A percentile compares a stretch with the other conserved stretches of the same genome.
These are phyloP conservation scores for Epithemia pelagica DNA, from an alignment of 108 stramenopile species.

Conservation along the genomic window DNA sequence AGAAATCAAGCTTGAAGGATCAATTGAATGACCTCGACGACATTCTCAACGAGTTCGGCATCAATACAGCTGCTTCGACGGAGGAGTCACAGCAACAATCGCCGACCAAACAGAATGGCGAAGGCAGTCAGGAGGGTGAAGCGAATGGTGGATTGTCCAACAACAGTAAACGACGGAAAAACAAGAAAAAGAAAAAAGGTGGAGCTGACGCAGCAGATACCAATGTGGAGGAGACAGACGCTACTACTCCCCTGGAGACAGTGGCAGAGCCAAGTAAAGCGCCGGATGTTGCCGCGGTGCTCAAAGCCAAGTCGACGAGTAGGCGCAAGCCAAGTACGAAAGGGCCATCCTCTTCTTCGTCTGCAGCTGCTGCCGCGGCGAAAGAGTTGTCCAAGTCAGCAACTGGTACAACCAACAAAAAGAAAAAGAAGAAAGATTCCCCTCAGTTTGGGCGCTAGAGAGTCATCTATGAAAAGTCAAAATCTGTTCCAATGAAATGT, in stretches of 20 bases:
- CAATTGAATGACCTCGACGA: slow-evolving; percentile 29
- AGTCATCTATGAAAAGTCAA: too few species aligned
- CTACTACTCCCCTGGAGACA: neutral
- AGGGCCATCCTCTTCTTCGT: slow-evolving; percentile 4
- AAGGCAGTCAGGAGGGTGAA: neutral
- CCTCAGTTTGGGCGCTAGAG: neutral
- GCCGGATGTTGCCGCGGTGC: slow-evolving; percentile 30
- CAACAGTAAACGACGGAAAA: slow-evolving; percentile 4
- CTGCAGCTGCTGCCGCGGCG: slow-evolving; percentile 19
- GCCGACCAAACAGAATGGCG: neutral
- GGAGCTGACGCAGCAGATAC: neutral
- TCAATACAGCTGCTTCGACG: slow-evolving; percentile 10
- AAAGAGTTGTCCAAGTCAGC: slow-evolving; percentile 10
- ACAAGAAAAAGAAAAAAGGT: slow-evolving; percentile 21
- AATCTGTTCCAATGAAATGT: too few species aligned
- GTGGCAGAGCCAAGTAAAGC: neutral
- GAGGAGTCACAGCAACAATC: slow-evolving; percentile 4
- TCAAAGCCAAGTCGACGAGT: slow-evolving; percentile 22
- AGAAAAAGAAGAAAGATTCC: neutral
- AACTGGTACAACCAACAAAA: neutral
- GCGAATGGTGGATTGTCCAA: neutral
- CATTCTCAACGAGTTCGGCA: slow-evolving; percentile 25
- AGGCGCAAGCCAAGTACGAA: slow-evolving; percentile 14
- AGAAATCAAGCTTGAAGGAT: slow-evolving; percentile 14
- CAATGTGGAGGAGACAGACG: neutral